A percentile compares a stretch with the other conserved stretches of the same genome.
Evolutionary conservation across 805 yeast genomes (phyloP).

Genomic region (Blastobotrys terrestris): DNA sequence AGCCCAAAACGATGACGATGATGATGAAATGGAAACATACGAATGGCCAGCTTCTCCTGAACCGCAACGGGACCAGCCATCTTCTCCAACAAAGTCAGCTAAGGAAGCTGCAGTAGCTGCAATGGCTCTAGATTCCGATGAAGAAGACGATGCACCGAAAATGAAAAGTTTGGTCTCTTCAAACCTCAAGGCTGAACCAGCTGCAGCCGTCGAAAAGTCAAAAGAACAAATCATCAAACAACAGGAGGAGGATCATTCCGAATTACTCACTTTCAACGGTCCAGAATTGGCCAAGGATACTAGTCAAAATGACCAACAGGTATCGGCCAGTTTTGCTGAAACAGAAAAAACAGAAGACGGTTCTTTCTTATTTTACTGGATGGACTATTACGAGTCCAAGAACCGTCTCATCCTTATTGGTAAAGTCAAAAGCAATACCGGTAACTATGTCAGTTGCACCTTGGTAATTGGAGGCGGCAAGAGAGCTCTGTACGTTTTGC

Average conservation of each 20-base stretch:
- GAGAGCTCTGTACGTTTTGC: slow-evolving; percentile 74
- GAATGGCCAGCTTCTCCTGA: background rate
- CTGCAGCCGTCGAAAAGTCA: background rate
- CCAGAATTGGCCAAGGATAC: background rate
- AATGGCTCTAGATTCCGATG: background rate
- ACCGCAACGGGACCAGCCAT: background rate
- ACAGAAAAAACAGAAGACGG: slow-evolving; percentile 46
- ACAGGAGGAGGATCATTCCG: background rate
- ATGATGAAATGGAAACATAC: slow-evolving; percentile 11
- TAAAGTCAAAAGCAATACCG: slow-evolving; percentile 54
- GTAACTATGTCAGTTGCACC: slow-evolving; percentile 59
- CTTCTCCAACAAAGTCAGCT: background rate
- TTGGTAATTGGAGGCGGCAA: slow-evolving; percentile 64
- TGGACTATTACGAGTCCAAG: slow-evolving; percentile 79
- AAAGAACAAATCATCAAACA: background rate
- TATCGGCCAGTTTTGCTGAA: slow-evolving; percentile 1
- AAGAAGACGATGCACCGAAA: background rate
- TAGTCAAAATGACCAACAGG: background rate
- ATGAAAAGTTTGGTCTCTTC: background rate
- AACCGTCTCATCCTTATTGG: slow-evolving; percentile 71
- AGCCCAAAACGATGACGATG: slow-evolving; percentile 36
- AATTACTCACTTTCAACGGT: background rate
- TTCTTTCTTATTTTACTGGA: slow-evolving; percentile 73
- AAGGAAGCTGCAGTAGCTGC: background rate
- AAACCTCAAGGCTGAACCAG: background rate